phyloP scores from a whole-genome alignment of 2,329 filamentous ascomycete genomes.

The Hymenotorrendiella dingleyae region DNA sequence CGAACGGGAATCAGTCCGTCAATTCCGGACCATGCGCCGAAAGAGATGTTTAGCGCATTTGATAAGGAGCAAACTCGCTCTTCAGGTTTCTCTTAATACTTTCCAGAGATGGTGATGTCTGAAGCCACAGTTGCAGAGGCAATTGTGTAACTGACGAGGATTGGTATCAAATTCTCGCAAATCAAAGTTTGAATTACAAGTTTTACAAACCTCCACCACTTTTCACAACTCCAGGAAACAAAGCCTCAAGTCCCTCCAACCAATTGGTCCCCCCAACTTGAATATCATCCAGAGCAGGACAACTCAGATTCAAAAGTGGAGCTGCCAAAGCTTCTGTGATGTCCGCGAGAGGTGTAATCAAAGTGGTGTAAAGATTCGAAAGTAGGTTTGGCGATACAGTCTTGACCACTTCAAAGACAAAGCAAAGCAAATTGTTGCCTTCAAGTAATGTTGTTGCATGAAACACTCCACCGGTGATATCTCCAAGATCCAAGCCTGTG shows the following conservation, averaged over 20 bases:
- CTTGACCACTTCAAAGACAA: constrained; percentile 34
- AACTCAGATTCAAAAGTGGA: constrained; percentile 26
- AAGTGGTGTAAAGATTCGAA: constrained; percentile 32
- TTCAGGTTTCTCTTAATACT: too few species aligned
- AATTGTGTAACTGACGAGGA: too few species aligned
- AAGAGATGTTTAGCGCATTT: too few species aligned
- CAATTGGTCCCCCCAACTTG: constrained; percentile 3
- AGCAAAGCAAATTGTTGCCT: constrained; percentile 43
- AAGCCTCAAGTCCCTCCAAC: background rate
- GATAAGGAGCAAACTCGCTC: too few species aligned
- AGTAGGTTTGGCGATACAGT: constrained; percentile 37
- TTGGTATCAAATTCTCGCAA: too few species aligned
- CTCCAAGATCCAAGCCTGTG: constrained; percentile 37
- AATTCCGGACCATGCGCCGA: too few species aligned
- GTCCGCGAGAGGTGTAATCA: constrained; percentile 31
- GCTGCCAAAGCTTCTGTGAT: constrained; percentile 26
- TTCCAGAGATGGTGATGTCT: too few species aligned
- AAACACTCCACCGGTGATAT: constrained; percentile 40
- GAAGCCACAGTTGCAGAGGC: too few species aligned
- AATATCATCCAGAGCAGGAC: constrained; percentile 28
- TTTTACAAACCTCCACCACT: too few species aligned
- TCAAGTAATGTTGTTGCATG: constrained; percentile 37
- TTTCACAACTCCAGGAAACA: background rate
- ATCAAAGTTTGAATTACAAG: too few species aligned
- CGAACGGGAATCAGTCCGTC: too few species aligned